Evolutionary conservation across 495 filamentous ascomycete genomes (phyloP).

Genomic region (Aspergillus mulundensis): DNA sequence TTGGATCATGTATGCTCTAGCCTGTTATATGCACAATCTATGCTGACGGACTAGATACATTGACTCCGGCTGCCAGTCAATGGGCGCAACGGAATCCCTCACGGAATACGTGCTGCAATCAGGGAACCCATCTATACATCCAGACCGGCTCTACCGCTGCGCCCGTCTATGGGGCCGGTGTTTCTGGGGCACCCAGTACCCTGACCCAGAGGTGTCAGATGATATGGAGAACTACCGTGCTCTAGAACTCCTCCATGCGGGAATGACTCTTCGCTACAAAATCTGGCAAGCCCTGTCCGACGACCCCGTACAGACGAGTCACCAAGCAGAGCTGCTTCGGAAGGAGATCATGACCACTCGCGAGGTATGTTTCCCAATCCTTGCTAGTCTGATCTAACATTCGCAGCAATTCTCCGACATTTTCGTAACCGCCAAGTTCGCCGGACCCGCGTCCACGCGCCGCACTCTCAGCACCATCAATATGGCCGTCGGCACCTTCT

Average conservation of each 20-base stretch:
- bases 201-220: conserved; percentile 42
- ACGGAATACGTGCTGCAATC: conserved; percentile 36
- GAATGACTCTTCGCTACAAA: conserved; percentile 33
- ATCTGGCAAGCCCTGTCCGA: conserved; percentile 38
- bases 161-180: conserved; percentile 42
- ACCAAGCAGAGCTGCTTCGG: conserved; percentile 30
- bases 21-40: neutral
- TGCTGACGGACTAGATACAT: conserved; percentile 31
- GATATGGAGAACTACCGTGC: conserved; percentile 47
- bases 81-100: conserved; percentile 35
- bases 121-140: conserved; percentile 34
- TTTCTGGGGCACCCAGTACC: conserved; percentile 45
- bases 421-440: conserved; percentile 41
- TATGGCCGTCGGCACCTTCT: conserved; percentile 44
- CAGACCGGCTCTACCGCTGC: conserved; percentile 36
- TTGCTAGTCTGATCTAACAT: conserved; percentile 4
- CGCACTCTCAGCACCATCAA: conserved; percentile 46
- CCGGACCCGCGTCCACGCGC: conserved; percentile 30
- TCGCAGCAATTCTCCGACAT: conserved; percentile 37
- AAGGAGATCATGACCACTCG: conserved; percentile 31
- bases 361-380: conserved; percentile 22
- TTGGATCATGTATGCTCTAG: conserved; percentile 34
- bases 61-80: conserved; percentile 32
- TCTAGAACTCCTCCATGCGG: conserved; percentile 35
- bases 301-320: conserved; percentile 22